Base-by-base conservation (phyloP, 2,329 filamentous ascomycete genomes). In the Pseudocercospora vitis region DNA sequence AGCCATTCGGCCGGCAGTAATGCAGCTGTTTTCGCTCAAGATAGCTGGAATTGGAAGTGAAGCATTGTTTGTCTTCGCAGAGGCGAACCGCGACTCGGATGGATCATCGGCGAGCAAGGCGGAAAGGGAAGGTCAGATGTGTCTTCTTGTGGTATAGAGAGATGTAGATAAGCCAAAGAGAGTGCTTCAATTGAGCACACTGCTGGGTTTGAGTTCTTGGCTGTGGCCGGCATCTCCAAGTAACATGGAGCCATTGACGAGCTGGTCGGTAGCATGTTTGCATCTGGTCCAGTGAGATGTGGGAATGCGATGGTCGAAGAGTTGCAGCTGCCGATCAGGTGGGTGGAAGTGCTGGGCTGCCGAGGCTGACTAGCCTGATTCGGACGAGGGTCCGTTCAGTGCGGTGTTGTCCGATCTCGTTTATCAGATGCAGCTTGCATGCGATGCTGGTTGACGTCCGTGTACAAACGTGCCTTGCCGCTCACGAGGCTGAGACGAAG, bases 111-210 rank as follows among this genome's bases (percentile, higher is more conserved):
- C 33, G 33, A 19, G 24, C 8, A 8, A 42, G 16, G 44, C 52
- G 35, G 21, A 54, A 55, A 31, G 47, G 55, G 57, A 60, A 57
- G 57, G 57, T 54, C 50, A 50, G 31, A 11, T 18, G 18, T 39
- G 35, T 18, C 35, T 39, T 14, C n/a, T 18, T 26, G 19, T 21
- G 24, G 39, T 46, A 40, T 14, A 19, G 19, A 33, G 42, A 28
- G 42, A 21, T 46, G 24, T 35, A 48, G 53, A 55, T 52, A 52
- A 49, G 49, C 53, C 53, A 56, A 54, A 54, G 52, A 60, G 53
- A 29, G 19, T 44, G 44, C 55, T 48, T 45, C 40, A 52, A 56
- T 32, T 33, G 46, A 40, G 53, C 55, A 60, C 58, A 60, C 52
- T 32, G 12, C 8, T 24, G 14, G 44, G 24, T n/a, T 52, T 32